Percentiles rank a stretch among this genome's conserved stretches.
Conservation (phyloP, 1,139 yeast species). For the Suhomyces atakaporum region DNA sequence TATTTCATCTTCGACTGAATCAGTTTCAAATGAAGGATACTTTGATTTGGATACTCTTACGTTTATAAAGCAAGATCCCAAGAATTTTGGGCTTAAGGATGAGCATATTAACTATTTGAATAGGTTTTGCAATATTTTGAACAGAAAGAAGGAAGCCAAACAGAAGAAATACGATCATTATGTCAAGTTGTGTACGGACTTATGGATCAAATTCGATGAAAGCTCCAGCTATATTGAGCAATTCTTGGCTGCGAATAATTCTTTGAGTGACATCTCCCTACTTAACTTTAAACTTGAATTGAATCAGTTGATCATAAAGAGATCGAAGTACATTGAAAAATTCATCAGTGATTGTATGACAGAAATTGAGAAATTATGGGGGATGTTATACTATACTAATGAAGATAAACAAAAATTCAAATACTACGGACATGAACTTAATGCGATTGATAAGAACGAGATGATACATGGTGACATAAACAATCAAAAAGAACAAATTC, state of each 20-base stretch:
- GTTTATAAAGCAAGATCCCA: slow-evolving; percentile 40
- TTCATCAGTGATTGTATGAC: slow-evolving; percentile 64
- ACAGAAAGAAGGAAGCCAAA: slow-evolving; percentile 32
- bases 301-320: slow-evolving; percentile 56
- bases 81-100: slow-evolving; percentile 43
- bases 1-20: slow-evolving; percentile 19
- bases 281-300: slow-evolving; percentile 54
- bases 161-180: slow-evolving; percentile 37
- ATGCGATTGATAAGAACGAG: slow-evolving; percentile 30
- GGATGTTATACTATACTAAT: slow-evolving; percentile 56
- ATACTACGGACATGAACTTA: slow-evolving; percentile 20
- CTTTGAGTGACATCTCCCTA: slow-evolving; percentile 40
- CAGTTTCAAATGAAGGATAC: slow-evolving; percentile 21
- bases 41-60: slow-evolving; percentile 41
- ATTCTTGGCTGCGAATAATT: slow-evolving; percentile 40
- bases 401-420: slow-evolving; percentile 41
- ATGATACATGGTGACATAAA: slow-evolving; percentile 15
- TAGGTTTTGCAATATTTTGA: slow-evolving; percentile 30
- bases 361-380: slow-evolving; percentile 65
- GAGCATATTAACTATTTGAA: slow-evolving; percentile 36
- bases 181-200: slow-evolving; percentile 36
- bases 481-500: slow-evolving; percentile 56
- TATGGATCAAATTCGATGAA: slow-evolving; percentile 57
- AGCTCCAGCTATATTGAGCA: slow-evolving; percentile 33
- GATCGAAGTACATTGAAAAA: slow-evolving; percentile 64